Evolutionary conservation across 2,329 filamentous ascomycete species (phyloP).

Genomic region (Coniochaeta ligniaria): DNA sequence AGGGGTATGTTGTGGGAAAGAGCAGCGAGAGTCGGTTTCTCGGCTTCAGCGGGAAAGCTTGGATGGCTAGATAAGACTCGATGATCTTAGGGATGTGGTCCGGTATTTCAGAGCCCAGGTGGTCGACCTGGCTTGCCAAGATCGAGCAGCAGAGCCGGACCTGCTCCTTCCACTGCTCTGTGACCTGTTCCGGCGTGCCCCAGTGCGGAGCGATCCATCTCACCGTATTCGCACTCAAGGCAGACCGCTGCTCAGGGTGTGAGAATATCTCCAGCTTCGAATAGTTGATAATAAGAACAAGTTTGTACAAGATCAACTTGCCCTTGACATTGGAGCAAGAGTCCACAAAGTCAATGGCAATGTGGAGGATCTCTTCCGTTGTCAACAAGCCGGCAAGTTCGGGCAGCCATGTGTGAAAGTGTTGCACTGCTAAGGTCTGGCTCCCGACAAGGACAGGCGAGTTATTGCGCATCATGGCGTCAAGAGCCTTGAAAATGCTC

Average conservation of each 20-base stretch:
- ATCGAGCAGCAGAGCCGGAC: constrained; percentile 91
- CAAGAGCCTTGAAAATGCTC: constrained; percentile 82
- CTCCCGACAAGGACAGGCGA: constrained; percentile 85
- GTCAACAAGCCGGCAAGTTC: constrained; percentile 72
- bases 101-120: constrained; percentile 73
- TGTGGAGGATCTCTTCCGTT: constrained; percentile 79
- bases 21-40: constrained; percentile 73
- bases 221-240: constrained; percentile 73
- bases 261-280: constrained; percentile 76
- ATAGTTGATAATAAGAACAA: constrained; percentile 89
- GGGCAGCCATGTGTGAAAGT: constrained; percentile 96
- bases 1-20: constrained; percentile 86
- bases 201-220: constrained; percentile 92
- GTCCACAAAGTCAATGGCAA: constrained; percentile 90
- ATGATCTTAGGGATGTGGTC: constrained; percentile 88
- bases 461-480: constrained; percentile 80
- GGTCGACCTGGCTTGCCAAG: constrained; percentile 74
- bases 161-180: constrained; percentile 85
- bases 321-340: constrained; percentile 82
- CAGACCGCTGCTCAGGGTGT: constrained; percentile 65
- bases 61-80: constrained; percentile 77
- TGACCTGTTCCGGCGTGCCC: constrained; percentile 68
- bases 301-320: constrained; percentile 84
- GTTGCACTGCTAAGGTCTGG: constrained; percentile 90
- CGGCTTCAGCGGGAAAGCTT: constrained; percentile 42